Evolutionary conservation across 2,329 filamentous ascomycete genomes (phyloP).

Genomic region (Teratosphaeria zuluensis): DNA sequence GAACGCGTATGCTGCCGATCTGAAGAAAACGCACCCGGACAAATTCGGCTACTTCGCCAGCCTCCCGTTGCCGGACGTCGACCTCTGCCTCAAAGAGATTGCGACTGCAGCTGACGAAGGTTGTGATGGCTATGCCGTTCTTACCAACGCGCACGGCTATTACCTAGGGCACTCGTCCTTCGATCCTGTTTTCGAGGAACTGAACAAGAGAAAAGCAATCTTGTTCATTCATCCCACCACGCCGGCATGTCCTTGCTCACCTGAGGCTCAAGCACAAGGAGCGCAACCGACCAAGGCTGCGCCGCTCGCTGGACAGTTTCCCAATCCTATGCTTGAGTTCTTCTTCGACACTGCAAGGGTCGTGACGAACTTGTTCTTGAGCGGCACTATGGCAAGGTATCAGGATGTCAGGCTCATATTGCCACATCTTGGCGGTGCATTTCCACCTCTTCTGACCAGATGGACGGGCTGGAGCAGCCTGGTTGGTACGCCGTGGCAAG

Average conservation of each 20-base stretch:
- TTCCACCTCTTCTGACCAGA: constrained; percentile 37
- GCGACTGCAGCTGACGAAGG: constrained; percentile 32
- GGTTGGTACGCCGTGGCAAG: constrained; percentile 26
- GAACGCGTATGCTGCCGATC: constrained; percentile 32
- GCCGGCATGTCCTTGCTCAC: constrained; percentile 30
- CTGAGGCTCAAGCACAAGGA: constrained; percentile 8
- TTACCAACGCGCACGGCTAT: constrained; percentile 44
- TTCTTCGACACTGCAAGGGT: constrained; percentile 45
- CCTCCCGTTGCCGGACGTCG: constrained; percentile 43
- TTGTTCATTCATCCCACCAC: constrained; percentile 49
- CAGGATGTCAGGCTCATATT: constrained; percentile 41
- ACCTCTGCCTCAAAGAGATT: constrained; percentile 40
- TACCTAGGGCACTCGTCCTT: constrained; percentile 43
- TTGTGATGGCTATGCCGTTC: constrained; percentile 42
- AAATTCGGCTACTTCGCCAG: constrained; percentile 46
- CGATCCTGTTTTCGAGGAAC: constrained; percentile 38
- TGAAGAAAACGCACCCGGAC: constrained; percentile 28
- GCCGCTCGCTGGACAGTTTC: constrained; percentile 30
- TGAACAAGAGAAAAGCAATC: constrained; percentile 38
- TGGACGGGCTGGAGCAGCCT: constrained; percentile 32
- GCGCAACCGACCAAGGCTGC: constrained; percentile 23
- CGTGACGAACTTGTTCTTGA: constrained; percentile 40
- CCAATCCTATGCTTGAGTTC: constrained; percentile 41
- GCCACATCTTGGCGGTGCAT: constrained; percentile 39
- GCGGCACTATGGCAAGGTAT: constrained; percentile 36